phyloP scores from a whole-genome alignment of 352 stramenopile species.

The Pythium rishiriense region DNA sequence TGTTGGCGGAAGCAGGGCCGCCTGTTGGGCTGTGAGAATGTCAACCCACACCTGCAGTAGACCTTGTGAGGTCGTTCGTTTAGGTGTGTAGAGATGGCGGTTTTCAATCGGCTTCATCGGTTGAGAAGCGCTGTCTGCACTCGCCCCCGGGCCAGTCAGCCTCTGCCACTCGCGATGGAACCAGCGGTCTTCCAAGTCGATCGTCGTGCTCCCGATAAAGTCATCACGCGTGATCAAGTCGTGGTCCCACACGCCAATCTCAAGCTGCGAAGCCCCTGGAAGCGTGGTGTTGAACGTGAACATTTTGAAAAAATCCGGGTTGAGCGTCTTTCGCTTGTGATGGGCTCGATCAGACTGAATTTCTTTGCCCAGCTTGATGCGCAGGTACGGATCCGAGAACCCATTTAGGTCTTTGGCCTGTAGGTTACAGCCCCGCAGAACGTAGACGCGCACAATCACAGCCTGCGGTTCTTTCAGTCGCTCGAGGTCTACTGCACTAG shows the following conservation, averaged over 20 bases:
- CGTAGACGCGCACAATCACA: conserved; percentile 72
- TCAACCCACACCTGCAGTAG: conserved; percentile 88
- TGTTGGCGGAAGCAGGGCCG: conserved; percentile 57
- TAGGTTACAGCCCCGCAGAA: conserved; percentile 67
- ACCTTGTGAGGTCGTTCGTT: conserved; percentile 64
- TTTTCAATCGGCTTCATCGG: conserved; percentile 89
- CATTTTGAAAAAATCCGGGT: conserved; percentile 76
- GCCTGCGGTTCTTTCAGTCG: conserved; percentile 51
- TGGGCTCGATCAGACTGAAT: conserved; percentile 65
- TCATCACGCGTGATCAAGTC: conserved; percentile 70
- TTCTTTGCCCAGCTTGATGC: conserved; percentile 69
- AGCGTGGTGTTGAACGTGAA: conserved; percentile 71
- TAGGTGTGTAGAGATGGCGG: conserved; percentile 81
- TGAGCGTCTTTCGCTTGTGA: conserved; percentile 75
- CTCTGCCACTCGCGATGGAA: conserved; percentile 89
- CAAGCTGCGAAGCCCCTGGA: conserved; percentile 75
- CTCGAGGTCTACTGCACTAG: conserved; percentile 41
- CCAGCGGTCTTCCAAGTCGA: conserved; percentile 93
- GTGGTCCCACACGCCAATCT: conserved; percentile 82
- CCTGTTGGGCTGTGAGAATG: conserved; percentile 81
- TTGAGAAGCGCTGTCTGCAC: conserved; percentile 15
- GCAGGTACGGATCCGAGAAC: conserved; percentile 79
- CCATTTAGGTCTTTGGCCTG: conserved; percentile 82
- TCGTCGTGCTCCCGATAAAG: conserved; percentile 89
- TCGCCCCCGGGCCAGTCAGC: conserved; percentile 33